Conservation (phyloP, 2,329 filamentous ascomycete genomes). For the Alternaria triticimaculans region DNA sequence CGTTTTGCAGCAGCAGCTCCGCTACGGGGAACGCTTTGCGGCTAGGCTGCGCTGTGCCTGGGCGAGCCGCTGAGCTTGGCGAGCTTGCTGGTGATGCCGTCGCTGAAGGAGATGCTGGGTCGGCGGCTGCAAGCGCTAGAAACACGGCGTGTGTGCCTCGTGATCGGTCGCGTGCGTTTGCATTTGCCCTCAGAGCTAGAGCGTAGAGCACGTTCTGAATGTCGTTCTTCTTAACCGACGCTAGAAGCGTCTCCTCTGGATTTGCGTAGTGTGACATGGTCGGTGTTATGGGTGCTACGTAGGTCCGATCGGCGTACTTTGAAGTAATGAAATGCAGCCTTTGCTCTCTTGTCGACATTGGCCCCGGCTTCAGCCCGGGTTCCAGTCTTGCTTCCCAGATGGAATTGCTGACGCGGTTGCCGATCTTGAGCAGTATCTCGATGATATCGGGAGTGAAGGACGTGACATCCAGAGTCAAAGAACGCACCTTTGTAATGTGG, state of each 20-base stretch:
- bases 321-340: constrained; percentile 92
- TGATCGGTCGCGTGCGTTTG: constrained; percentile 79
- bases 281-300: constrained; percentile 77
- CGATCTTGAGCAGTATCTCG: constrained; percentile 87
- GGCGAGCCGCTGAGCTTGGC: constrained; percentile 52
- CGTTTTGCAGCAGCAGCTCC: constrained; percentile 91
- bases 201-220: constrained; percentile 92
- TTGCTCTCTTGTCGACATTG: constrained; percentile 85
- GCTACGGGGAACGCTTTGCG: constrained; percentile 79
- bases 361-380: constrained; percentile 71
- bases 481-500: constrained; percentile 96
- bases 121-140: constrained; percentile 88
- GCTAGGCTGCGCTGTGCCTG: constrained; percentile 48
- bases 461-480: constrained; percentile 90
- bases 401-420: constrained; percentile 95
- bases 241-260: constrained; percentile 85
- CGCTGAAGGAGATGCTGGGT: constrained; percentile 77
- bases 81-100: constrained; percentile 53
- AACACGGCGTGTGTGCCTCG: constrained; percentile 89
- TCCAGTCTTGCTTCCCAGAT: constrained; percentile 92
- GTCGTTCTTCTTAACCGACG: constrained; percentile 95
- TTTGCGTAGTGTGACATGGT: constrained; percentile 78
- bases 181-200: constrained; percentile 82
- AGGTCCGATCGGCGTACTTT: constrained; percentile 88
- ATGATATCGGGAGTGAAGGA: constrained; percentile 98